These are phyloP conservation scores for Stentor coeruleus DNA, from an alignment of 73 alveolate genomes.

Conservation along the genomic window DNA sequence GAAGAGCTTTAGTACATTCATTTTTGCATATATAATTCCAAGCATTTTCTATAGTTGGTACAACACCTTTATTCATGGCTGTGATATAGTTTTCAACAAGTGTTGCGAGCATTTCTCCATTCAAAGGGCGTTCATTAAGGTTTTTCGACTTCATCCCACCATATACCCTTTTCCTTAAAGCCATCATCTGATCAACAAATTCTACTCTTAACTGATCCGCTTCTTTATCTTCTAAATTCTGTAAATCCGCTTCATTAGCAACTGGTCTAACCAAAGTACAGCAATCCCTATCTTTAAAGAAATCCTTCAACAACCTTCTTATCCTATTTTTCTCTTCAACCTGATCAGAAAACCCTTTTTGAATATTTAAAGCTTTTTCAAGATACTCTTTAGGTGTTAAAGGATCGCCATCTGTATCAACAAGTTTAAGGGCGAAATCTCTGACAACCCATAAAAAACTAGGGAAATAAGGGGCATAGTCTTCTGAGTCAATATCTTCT, in stretches of 20 bases:
- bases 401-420: conserved; percentile 88
- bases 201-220: conserved; percentile 85
- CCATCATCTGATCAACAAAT: conserved; percentile 83
- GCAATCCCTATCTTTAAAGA: conserved; percentile 96
- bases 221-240: conserved; percentile 77
- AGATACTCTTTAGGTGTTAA: conserved; percentile 90
- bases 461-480: conserved; percentile 89
- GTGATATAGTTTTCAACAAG: conserved; percentile 60
- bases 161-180: conserved; percentile 75
- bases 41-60: conserved; percentile 69
- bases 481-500: conserved; percentile 86
- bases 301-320: conserved; percentile 86
- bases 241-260: conserved; percentile 84
- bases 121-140: conserved; percentile 76
- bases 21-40: conserved; percentile 78
- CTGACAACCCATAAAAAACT: conserved; percentile 95
- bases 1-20: conserved; percentile 58
- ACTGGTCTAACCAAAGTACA: conserved; percentile 93
- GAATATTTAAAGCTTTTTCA: conserved; percentile 75
- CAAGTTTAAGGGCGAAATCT: conserved; percentile 91
- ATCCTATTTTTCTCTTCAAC: conserved; percentile 89
- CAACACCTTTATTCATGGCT: conserved; percentile 82
- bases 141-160: conserved; percentile 81
- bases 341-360: conserved; percentile 73
- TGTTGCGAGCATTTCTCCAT: conserved; percentile 79